Evolutionary conservation across 768 basidiomycete genomes (phyloP), one percentile per base, ranked within the genome.

Genomic region (Mycena polygramma): DNA sequence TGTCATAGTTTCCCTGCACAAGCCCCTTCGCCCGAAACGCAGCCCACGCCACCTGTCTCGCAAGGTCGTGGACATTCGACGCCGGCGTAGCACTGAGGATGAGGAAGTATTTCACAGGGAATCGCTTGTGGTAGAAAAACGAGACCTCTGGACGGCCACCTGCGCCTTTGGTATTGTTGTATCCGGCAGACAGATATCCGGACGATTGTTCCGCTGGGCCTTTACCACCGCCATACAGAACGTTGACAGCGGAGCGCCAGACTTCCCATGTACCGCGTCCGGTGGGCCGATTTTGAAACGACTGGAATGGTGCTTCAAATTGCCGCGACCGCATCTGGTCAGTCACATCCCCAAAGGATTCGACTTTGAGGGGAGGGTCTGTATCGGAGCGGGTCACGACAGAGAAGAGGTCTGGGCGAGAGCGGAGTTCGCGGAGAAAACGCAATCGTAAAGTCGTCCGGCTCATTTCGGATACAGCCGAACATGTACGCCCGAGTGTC

Each of bases 51-150:
- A 80, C 76, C 17, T 76, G 67, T 24, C 66, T 57, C 22, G 67
- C 73, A 20, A 79, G 57, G 15, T 66, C 30, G 17, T 61, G 57
- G 49, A 60, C 35, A 36, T 76, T 64, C 14, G 66, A 57, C 19
- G 57, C 62, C 2, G 78, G 74, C 26, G 60, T 53, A 9, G 76
- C 72, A 52, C 75, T 74, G 52, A 77, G 36, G 22, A 81, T 80
- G 8, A 79, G 77, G 62, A 81, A 73, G 59, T 78, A 81, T 26
- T 71, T 80, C 35, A 81, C 79, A 1, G 75, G 79, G 59, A 81
- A 75, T 13, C 57, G 70, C 65, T 79, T 81, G 74, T 73, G 79
- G 13, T 53, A 74, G 67, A 81, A 81, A 67, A 81, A 78, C 71
- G 68, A 41, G 52, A 30, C 30, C 30, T 30, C 43, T 30, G 3